Evolutionary conservation across 805 yeast species (phyloP), one percentile per base, ranked within the genome.

Genomic region (Candida chilensis): DNA sequence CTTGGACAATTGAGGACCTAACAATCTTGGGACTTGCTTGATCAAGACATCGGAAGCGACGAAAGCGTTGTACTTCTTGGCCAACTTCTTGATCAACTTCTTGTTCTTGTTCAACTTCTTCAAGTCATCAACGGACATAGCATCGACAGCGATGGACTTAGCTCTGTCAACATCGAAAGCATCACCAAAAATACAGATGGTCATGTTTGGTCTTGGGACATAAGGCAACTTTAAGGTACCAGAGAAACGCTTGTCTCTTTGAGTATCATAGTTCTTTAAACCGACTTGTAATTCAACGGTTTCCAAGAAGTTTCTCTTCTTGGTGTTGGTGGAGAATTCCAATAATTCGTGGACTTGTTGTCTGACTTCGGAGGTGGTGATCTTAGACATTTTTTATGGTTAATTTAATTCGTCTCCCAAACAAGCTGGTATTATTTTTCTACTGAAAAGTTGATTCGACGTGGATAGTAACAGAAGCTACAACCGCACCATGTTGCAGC

Each of bases 191-290:
- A 92, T 87, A 75, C 98, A 92, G 76, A 92, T 71, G 71, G 97
- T 84, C 97, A 92, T 86, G 95, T 92, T 92, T 74, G 99, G 99
- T 80, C 99, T 94, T 76, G 98, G 98, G 50, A 94, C 95, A 63
- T 78, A 80, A 63, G 99, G 99, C 57, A 92, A 78, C 74, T 80
- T 92, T 74, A 92, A 80, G 63, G 97, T 62, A 75, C 99, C 99
- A 66, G 97, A 90, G 96, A 92, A 92, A 87, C 99, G 97, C 88
- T 92, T 92, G 74, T 92, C 99, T 85, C 98, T 88, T 78, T 92
- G 98, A 64, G 99, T 97, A 69, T 92, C 99, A 74, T 92, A 92
- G 95, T 92, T 92, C 88, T 92, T 92, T 57, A 92, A 80, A 71
- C 98, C 98, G 62, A 92, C 95, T 77, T 92, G 98, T 65, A 92